These are phyloP conservation scores for Tulasnella sp. DNA, from an alignment of 768 basidiomycete species.

Conservation along the genomic window DNA sequence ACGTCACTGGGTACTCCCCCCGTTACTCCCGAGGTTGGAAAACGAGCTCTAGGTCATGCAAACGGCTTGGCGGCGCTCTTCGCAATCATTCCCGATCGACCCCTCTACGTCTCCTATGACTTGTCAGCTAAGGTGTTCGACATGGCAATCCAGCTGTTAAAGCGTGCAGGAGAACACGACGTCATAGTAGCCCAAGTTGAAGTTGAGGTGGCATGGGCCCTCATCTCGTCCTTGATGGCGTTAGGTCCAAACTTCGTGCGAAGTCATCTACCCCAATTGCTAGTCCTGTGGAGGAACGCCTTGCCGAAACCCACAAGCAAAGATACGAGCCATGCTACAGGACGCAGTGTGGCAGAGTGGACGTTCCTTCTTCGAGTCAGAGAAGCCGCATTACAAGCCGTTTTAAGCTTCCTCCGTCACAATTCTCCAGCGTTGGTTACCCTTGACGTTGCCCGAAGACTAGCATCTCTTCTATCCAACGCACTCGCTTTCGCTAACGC, in stretches of 20 bases:
- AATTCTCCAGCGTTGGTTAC: slow-evolving; percentile 71
- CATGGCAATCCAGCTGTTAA: slow-evolving; percentile 81
- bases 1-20: slow-evolving; percentile 61
- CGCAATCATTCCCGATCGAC: slow-evolving; percentile 74
- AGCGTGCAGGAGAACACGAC: slow-evolving; percentile 85
- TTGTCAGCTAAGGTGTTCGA: slow-evolving; percentile 85
- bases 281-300: slow-evolving; percentile 96
- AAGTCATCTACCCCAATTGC: slow-evolving; percentile 83
- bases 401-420: slow-evolving; percentile 78
- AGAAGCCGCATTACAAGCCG: slow-evolving; percentile 82
- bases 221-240: slow-evolving; percentile 83
- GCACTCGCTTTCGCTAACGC: slow-evolving; percentile 82
- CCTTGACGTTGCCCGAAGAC: slow-evolving; percentile 81
- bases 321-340: slow-evolving; percentile 53
- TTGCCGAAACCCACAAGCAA: slow-evolving; percentile 91
- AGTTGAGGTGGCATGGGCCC: slow-evolving; percentile 90
- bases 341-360: slow-evolving; percentile 74
- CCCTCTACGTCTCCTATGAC: slow-evolving; percentile 92
- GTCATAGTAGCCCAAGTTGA: slow-evolving; percentile 72
- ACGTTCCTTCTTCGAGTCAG: slow-evolving; percentile 83
- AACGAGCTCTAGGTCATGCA: slow-evolving; percentile 75
- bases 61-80: slow-evolving; percentile 85
- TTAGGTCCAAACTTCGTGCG: slow-evolving; percentile 91
- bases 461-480: slow-evolving; percentile 80
- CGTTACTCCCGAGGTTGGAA: slow-evolving; percentile 59